Conservation (phyloP, 495 filamentous ascomycete species). For the Rusavskia elegans region DNA sequence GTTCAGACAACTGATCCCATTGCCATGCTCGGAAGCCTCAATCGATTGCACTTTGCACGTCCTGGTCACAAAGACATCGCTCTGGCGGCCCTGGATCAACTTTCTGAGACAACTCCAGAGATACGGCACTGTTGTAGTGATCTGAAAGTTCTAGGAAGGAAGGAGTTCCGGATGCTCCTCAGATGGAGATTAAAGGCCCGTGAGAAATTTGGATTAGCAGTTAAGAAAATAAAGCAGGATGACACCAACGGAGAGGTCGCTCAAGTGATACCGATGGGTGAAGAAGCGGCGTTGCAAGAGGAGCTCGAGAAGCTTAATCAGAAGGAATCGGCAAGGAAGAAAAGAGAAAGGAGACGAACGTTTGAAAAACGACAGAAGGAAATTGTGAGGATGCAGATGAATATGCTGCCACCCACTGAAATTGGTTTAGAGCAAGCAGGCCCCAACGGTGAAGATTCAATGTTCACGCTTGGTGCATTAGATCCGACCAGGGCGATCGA, state of each 20-base stretch:
- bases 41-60: slow-evolving; percentile 69
- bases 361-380: slow-evolving; percentile 14
- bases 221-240: slow-evolving; percentile 46
- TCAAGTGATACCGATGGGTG: slow-evolving; percentile 76
- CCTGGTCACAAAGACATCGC: slow-evolving; percentile 68
- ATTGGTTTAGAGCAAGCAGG: slow-evolving; percentile 88
- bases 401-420: slow-evolving; percentile 92
- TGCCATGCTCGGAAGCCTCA: slow-evolving; percentile 78
- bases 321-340: slow-evolving; percentile 54
- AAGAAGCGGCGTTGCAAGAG: slow-evolving; percentile 78
- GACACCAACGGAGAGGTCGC: slow-evolving; percentile 53
- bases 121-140: slow-evolving; percentile 74
- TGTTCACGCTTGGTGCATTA: slow-evolving; percentile 68
- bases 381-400: slow-evolving; percentile 64
- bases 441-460: slow-evolving; percentile 55
- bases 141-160: slow-evolving; percentile 78
- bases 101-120: slow-evolving; percentile 88
- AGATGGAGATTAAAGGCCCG: slow-evolving; percentile 83
- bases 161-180: slow-evolving; percentile 86
- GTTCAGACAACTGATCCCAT: slow-evolving; percentile 92
- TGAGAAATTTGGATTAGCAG: slow-evolving; percentile 75
- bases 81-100: slow-evolving; percentile 64
- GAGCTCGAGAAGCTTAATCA: slow-evolving; percentile 69
- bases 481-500: slow-evolving; percentile 57
- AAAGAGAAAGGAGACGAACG: slow-evolving; percentile 34